A percentile compares a stretch with the other conserved stretches of the same genome.
Conservation (phyloP, 805 yeast species). For the Yamadazyma phyllophila region DNA sequence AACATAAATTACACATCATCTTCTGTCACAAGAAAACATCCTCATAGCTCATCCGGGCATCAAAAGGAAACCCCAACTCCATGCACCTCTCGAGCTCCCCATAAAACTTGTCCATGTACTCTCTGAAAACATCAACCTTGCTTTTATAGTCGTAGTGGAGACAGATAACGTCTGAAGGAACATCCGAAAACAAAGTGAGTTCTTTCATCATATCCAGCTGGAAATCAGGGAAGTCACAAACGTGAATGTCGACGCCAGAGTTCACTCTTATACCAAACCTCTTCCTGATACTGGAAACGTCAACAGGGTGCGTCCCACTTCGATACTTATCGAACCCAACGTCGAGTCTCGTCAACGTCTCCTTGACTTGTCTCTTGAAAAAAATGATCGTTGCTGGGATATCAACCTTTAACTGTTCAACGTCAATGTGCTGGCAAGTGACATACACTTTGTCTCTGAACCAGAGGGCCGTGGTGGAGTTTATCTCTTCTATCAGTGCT, state of each 20-base stretch:
- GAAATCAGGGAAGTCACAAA: constrained; percentile 14
- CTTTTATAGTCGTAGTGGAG: neutral
- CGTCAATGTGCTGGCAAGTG: neutral
- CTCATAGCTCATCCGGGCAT: constrained; percentile 1
- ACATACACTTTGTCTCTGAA: neutral
- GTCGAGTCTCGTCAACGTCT: constrained; percentile 1
- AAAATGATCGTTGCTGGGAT: neutral
- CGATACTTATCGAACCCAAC: constrained; percentile 13
- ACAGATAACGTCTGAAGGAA: constrained; percentile 2
- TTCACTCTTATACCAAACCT: constrained; percentile 6
- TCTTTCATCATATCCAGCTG: constrained; percentile 10
- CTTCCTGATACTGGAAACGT: neutral
- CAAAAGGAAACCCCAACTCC: neutral
- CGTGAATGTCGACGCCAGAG: constrained; percentile 10
- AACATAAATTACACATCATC: too few species aligned
- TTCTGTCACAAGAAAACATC: neutral
- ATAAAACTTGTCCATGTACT: neutral
- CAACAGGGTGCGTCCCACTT: neutral
- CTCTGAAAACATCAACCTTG: neutral
- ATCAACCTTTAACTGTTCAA: neutral
- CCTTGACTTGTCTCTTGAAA: constrained; percentile 1
- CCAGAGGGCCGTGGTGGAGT: constrained; percentile 1
- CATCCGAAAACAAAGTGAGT: neutral
- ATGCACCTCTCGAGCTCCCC: neutral
- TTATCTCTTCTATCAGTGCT: constrained; percentile 11